Evolutionary conservation across 2,329 filamentous ascomycete species (phyloP), one percentile per base, ranked within the genome.

Genomic region (Biscogniauxia sp.): DNA sequence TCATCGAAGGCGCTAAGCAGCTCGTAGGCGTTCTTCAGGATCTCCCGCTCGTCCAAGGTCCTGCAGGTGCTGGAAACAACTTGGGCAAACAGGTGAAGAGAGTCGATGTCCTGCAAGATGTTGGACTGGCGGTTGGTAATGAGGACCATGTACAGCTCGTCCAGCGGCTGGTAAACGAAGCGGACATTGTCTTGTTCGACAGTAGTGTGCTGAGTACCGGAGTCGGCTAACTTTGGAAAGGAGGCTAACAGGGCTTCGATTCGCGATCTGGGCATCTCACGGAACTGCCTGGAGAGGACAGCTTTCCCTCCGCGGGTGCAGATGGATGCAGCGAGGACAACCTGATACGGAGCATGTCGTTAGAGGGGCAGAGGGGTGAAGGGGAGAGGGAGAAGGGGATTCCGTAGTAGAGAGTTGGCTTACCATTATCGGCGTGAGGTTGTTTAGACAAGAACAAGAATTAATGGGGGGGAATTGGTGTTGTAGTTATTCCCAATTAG

Each of bases 81-180:
- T 80, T 99, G 95, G 61, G 94, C 94, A 75, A 99, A 99, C 20
- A 99, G 85, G 77, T 99, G 96, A 62, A 99, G 86, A 61, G 95
- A 97, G 79, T 98, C 95, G 77, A 99, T 99, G 78, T 99, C 95
- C 80, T 99, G 95, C 56, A 99, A 85, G 69, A 99, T 99, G 80
- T 99, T 99, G 77, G 94, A 98, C 82, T 98, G 95, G 72, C 93
- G 91, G 83, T 99, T 99, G 77, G 96, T 99, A 79, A 99, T 98
- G 73, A 99, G 88, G 68, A 99, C 94, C 87, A 99, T 98, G 85
- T 99, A 99, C 66, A 99, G 88, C 82, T 99, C 96, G 80, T 99
- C 96, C 66, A 99, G 85, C 62, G 95, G 96, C 77, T 99, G 95
- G 83, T 99, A 99, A 61, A 99, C 95, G 75, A 97, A 99, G 80